A percentile compares a stretch with the other conserved stretches of the same genome.
These are phyloP conservation scores for Cryptosporidium felis DNA, from an alignment of 169 alveolate genomes.

Conservation along the genomic window DNA sequence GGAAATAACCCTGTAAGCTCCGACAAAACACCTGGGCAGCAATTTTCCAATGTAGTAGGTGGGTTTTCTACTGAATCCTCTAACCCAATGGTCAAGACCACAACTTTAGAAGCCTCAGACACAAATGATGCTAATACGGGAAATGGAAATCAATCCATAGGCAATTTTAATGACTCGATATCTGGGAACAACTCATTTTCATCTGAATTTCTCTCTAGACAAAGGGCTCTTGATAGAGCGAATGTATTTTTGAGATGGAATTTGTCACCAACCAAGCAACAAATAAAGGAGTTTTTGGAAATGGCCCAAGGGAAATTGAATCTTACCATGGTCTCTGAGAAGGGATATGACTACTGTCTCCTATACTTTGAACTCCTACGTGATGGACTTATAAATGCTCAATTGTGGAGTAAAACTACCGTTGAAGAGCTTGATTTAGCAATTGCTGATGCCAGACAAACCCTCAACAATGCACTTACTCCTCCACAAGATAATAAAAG, in stretches of 20 bases:
- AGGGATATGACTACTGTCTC: constrained; percentile 66
- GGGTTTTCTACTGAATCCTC: no score
- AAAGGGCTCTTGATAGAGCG: constrained; percentile 65
- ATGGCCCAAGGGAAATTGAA: constrained; percentile 68
- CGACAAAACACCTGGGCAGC: no score
- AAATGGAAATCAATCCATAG: background rate
- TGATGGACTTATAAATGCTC: constrained; percentile 36
- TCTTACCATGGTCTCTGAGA: constrained; percentile 54
- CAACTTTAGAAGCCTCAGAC: background rate
- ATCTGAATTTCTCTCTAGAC: constrained; percentile 43
- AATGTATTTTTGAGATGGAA: constrained; percentile 68
- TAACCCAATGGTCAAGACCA: no score
- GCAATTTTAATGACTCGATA: background rate
- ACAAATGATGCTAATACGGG: background rate
- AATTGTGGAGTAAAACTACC: constrained; percentile 48
- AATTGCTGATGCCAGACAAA: constrained; percentile 32
- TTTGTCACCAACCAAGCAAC: constrained; percentile 35
- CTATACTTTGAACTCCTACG: constrained; percentile 58
- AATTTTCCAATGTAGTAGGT: no score
- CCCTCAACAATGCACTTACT: constrained; percentile 6
- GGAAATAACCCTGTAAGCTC: no score
- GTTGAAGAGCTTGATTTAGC: constrained; percentile 5
- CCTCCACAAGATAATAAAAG: constrained; percentile 41
- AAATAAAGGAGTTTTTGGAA: constrained; percentile 35
- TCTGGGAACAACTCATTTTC: background rate